phyloP scores from a whole-genome alignment of 78 protist genomes.

The Chrysochromulina tobinii region DNA sequence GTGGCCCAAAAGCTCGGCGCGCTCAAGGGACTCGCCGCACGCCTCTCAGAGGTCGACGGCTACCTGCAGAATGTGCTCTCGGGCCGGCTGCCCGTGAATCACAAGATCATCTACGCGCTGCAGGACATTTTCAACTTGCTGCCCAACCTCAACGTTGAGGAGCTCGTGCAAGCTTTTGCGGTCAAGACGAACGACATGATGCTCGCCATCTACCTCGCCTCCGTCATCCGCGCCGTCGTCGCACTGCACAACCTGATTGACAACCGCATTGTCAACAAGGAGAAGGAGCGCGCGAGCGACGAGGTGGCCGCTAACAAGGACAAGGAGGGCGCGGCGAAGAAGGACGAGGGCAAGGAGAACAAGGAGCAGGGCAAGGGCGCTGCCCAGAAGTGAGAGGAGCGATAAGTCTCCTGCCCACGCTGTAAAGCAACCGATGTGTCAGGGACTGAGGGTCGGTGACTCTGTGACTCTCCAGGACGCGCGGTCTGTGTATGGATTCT shows the following conservation, averaged over 20 bases:
- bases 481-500: too few relatives aligned
- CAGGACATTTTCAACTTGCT: conserved; percentile 93
- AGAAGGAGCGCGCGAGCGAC: background rate
- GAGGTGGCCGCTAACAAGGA: background rate
- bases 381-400: too few relatives aligned
- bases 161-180: conserved; percentile 64
- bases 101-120: conserved; percentile 78
- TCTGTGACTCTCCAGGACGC: too few relatives aligned
- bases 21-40: conserved; percentile 61
- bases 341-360: background rate
- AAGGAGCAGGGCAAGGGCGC: background rate
- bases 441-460: too few relatives aligned
- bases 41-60: conserved; percentile 51
- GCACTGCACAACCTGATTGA: conserved; percentile 93
- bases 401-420: too few relatives aligned
- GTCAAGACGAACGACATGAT: conserved; percentile 83
- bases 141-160: conserved; percentile 78
- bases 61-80: conserved; percentile 58
- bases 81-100: conserved; percentile 83
- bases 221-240: conserved; percentile 86
- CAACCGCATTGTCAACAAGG: conserved; percentile 74
- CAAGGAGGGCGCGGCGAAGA: background rate
- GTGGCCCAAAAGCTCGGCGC: conserved; percentile 62
- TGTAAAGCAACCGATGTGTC: too few relatives aligned
- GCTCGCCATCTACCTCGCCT: conserved; percentile 83